A percentile compares a stretch with the other conserved stretches of the same genome.
These are phyloP conservation scores for Wickerhamiella siamensis DNA, from an alignment of 805 yeast species.

Conservation along the genomic window DNA sequence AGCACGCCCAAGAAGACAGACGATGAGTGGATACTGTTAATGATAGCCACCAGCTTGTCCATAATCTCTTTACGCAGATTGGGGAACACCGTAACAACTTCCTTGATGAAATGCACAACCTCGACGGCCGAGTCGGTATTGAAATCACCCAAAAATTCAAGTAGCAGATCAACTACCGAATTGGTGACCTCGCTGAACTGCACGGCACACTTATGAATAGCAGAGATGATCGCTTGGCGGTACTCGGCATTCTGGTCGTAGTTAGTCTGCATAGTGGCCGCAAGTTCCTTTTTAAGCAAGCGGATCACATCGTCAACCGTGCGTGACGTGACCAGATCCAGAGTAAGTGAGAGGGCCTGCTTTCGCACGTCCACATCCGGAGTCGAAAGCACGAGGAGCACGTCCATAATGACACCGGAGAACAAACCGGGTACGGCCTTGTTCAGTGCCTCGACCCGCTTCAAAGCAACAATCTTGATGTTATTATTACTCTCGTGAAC, in stretches of 20 bases:
- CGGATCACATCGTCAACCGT: constrained; percentile 90
- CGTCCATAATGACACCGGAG: constrained; percentile 72
- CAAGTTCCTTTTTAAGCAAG: constrained; percentile 80
- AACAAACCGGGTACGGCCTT: constrained; percentile 64
- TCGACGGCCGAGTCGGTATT: constrained; percentile 77
- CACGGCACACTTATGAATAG: constrained; percentile 81
- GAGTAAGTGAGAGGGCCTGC: constrained; percentile 73
- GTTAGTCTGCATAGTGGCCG: constrained; percentile 45
- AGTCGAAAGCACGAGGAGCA: constrained; percentile 69
- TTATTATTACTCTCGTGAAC: constrained; percentile 90
- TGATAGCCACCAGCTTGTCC: constrained; percentile 42
- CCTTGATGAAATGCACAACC: constrained; percentile 82
- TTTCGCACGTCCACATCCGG: constrained; percentile 85
- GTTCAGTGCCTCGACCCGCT: constrained; percentile 67
- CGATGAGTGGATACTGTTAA: constrained; percentile 64
- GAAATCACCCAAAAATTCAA: constrained; percentile 72
- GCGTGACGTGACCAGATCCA: constrained; percentile 66
- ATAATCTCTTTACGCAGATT: constrained; percentile 54
- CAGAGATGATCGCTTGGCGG: constrained; percentile 72
- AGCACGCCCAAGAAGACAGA: constrained; percentile 86
- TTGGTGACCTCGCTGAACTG: constrained; percentile 84
- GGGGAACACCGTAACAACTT: constrained; percentile 86
- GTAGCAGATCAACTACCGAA: constrained; percentile 70
- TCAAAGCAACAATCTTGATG: constrained; percentile 82
- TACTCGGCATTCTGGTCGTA: constrained; percentile 74